Evolutionary conservation across 148 eudicot species (phyloP).

Genomic region (Polygonum aviculare): DNA sequence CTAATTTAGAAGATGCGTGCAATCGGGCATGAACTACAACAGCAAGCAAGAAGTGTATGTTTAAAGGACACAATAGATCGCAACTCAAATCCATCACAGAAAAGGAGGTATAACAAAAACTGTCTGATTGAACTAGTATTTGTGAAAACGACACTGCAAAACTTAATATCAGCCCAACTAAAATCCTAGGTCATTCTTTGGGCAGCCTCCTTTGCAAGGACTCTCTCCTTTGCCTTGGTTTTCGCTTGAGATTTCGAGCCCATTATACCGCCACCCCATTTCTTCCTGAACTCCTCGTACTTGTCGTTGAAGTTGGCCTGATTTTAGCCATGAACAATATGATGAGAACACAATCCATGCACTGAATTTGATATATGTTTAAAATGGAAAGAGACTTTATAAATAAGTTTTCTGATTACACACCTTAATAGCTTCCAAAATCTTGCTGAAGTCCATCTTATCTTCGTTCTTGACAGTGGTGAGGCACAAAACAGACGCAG

Average conservation of each 20-base stretch:
- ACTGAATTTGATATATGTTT: too few relatives aligned
- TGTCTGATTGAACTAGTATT: background rate
- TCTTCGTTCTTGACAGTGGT: constrained; percentile 84
- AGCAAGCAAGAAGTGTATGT: too few relatives aligned
- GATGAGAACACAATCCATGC: too few relatives aligned
- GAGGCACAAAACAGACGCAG: constrained; percentile 62
- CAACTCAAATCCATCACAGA: too few relatives aligned
- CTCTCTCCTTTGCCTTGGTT: constrained; percentile 78
- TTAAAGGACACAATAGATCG: too few relatives aligned
- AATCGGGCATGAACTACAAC: too few relatives aligned
- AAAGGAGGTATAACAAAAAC: too few relatives aligned
- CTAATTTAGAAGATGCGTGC: too few relatives aligned
- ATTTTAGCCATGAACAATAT: background rate
- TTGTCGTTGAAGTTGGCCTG: constrained; percentile 96
- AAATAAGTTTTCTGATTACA: too few relatives aligned
- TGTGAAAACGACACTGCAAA: background rate
- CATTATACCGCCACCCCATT: constrained; percentile 98
- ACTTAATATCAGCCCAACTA: too few relatives aligned
- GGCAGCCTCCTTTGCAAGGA: constrained; percentile 85
- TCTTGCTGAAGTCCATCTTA: constrained; percentile 75
- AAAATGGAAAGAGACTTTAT: too few relatives aligned
- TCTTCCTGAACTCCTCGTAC: constrained; percentile 80
- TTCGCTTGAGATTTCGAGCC: constrained; percentile 92
- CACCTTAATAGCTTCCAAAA: constrained; percentile 89
- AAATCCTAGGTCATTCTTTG: constrained; percentile 49